phyloP scores from a whole-genome alignment of 2,329 filamentous ascomycete species.

The Ophioceras dolichostomum region DNA sequence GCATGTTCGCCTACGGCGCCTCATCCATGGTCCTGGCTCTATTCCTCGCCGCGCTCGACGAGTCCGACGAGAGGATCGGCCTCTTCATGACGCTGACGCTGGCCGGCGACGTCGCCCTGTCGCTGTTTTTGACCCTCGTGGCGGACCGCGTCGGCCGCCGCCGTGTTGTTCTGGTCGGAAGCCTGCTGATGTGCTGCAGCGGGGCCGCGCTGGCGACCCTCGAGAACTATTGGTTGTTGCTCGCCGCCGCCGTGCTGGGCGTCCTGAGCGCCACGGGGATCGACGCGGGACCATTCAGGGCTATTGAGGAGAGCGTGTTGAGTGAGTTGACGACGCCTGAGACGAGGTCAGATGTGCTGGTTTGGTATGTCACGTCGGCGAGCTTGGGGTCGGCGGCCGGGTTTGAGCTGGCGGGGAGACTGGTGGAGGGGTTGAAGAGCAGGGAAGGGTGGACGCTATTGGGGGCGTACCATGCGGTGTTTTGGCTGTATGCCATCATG shows the following conservation, averaged over 20 bases:
- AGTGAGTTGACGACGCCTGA: conserved; percentile 38
- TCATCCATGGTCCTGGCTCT: conserved; percentile 45
- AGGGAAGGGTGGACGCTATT: conserved; percentile 28
- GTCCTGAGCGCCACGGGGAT: conserved; percentile 54
- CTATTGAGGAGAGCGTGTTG: conserved; percentile 48
- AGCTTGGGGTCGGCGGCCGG: conserved; percentile 49
- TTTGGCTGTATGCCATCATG: conserved; percentile 41
- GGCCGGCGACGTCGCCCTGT: conserved; percentile 45
- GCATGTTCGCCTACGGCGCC: conserved; percentile 50
- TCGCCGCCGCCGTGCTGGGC: conserved; percentile 44
- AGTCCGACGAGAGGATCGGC: conserved; percentile 39
- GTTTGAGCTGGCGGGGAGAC: conserved; percentile 46
- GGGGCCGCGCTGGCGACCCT: conserved; percentile 41
- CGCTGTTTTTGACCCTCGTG: conserved; percentile 43
- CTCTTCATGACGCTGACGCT: conserved; percentile 56
- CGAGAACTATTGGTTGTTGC: conserved; percentile 44
- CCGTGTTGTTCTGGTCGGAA: conserved; percentile 39
- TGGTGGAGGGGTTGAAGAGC: conserved; percentile 35
- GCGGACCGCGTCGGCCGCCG: conserved; percentile 40
- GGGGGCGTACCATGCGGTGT: conserved; percentile 41
- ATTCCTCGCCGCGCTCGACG: conserved; percentile 36
- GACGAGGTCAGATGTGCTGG: conserved; percentile 42
- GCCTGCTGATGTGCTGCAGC: conserved; percentile 40
- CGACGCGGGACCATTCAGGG: conserved; percentile 51
- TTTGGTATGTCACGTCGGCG: conserved; percentile 49